Conservation (phyloP, 2,329 filamentous ascomycete genomes). For the Shiraia sp. region DNA sequence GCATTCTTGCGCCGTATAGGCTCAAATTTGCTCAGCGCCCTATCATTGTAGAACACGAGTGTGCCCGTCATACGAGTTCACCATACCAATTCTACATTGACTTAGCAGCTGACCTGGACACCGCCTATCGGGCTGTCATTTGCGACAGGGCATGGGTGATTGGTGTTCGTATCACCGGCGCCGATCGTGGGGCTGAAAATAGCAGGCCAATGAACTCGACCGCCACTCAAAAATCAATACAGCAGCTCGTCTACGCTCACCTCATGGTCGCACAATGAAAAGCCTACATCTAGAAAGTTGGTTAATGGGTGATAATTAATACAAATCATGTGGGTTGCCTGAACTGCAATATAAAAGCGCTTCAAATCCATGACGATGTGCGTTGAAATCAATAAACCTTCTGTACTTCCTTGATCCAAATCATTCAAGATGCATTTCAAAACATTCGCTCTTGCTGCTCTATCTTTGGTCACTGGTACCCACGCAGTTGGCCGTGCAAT, state of each 20-base stretch:
- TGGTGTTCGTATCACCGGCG: conserved; percentile 10
- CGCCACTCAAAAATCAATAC: conserved; percentile 7
- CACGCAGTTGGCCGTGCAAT: conserved; percentile 34
- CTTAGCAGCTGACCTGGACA: conserved; percentile 1
- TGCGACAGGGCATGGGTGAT: conserved; percentile 4
- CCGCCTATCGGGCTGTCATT: background rate
- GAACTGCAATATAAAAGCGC: background rate
- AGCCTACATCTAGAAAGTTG: background rate
- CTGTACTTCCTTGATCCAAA: conserved; percentile 1
- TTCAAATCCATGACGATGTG: background rate
- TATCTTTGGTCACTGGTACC: conserved; percentile 9
- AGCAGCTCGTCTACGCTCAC: conserved; percentile 9
- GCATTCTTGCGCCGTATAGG: too few relatives aligned
- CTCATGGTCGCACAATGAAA: conserved; percentile 4
- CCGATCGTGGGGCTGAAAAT: conserved; percentile 17
- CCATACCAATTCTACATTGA: background rate
- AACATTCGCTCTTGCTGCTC: conserved; percentile 9
- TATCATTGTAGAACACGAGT: too few relatives aligned
- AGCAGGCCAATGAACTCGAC: conserved; percentile 17
- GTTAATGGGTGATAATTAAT: background rate
- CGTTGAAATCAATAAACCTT: background rate
- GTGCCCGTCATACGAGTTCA: too few relatives aligned
- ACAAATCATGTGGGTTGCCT: background rate
- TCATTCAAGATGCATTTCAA: conserved; percentile 16
- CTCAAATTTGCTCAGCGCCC: too few relatives aligned